Percentiles rank a stretch among this genome's conserved stretches.
These are phyloP conservation scores for Opeltia flavorubescens DNA, from an alignment of 495 filamentous ascomycete genomes.

Conservation along the genomic window DNA sequence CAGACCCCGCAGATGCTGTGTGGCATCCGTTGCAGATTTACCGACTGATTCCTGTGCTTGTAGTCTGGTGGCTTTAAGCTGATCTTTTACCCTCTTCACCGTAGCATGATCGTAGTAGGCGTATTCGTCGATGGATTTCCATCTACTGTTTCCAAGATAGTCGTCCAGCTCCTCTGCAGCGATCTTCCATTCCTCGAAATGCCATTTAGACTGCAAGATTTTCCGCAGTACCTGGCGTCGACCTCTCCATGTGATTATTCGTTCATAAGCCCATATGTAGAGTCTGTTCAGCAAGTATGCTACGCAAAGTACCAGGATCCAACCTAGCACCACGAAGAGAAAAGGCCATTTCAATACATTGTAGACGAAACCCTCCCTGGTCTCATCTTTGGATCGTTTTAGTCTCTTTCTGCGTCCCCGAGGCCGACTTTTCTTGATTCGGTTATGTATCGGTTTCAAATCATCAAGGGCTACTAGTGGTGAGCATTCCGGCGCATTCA, in stretches of 20 bases:
- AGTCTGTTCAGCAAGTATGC: constrained; percentile 67
- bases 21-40: constrained; percentile 18
- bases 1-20: constrained; percentile 56
- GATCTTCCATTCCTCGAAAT: constrained; percentile 68
- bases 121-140: constrained; percentile 81
- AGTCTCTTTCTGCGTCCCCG: constrained; percentile 25
- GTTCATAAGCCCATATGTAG: constrained; percentile 83
- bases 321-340: constrained; percentile 59
- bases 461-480: constrained; percentile 63
- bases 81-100: constrained; percentile 55
- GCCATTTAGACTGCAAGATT: constrained; percentile 52
- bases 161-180: constrained; percentile 67
- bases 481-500: constrained; percentile 33
- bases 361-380: constrained; percentile 84
- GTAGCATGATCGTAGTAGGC: constrained; percentile 89
- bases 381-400: constrained; percentile 68
- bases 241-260: constrained; percentile 45
- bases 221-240: constrained; percentile 52
- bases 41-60: constrained; percentile 37
- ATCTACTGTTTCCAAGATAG: constrained; percentile 67
- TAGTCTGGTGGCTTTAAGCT: constrained; percentile 49
- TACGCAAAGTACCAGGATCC: constrained; percentile 56
- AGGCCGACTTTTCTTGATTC: constrained; percentile 35
- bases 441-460: constrained; percentile 67
- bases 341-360: constrained; percentile 83